Base-by-base conservation (phyloP, 129 eudicot genomes). In the Smallanthus sonchifolius region DNA sequence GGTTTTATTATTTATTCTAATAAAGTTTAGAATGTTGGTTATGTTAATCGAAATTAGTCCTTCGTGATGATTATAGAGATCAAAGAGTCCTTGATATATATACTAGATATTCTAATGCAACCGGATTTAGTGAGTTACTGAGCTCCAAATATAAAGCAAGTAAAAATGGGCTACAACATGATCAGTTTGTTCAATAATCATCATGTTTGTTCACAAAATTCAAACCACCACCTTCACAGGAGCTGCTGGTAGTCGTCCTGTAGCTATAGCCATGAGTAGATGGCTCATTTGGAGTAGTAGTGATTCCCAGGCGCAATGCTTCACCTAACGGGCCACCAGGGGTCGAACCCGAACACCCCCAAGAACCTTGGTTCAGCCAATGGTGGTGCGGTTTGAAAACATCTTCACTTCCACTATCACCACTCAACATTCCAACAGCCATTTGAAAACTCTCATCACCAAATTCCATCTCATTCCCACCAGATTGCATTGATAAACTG, bases 271-370 rank as follows among this genome's bases (percentile, higher is more conserved):
- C 86, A 77, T 64, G 81, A 43, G 59, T 42, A 10, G 81, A 72
- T 38, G 79, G 68, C 48, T 55, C 44, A 19, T 17, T 43, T 7
- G 60, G 54, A 34, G 44, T 4, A 67, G 79, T 75, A 38, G 77
- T 51, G 17, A 79, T 70, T 4, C 96, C 92, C 6, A 85, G 83
- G 59, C 96, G 83, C 89, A 90, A 77, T 5, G 89, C 96, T 69
- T 90, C 96, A 39, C 91, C 96, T 44, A 90, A 78, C 1, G 96
- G 96, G 11, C 96, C 96, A 62, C 96, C 96, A 8, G 88, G 89
- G 11, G 81, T 65, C 48, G 60, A 52, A 57, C 64, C 64, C 64
- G 28, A 57, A 28, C 64, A 9, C 75, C 80, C 74, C 95, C 95
- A 81, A 13, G 83, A 68, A 67, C 51, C 79, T 40, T 79, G 74